Evolutionary conservation across 345 rosid genomes (phyloP).

Genomic region (Ceriops decandra): DNA sequence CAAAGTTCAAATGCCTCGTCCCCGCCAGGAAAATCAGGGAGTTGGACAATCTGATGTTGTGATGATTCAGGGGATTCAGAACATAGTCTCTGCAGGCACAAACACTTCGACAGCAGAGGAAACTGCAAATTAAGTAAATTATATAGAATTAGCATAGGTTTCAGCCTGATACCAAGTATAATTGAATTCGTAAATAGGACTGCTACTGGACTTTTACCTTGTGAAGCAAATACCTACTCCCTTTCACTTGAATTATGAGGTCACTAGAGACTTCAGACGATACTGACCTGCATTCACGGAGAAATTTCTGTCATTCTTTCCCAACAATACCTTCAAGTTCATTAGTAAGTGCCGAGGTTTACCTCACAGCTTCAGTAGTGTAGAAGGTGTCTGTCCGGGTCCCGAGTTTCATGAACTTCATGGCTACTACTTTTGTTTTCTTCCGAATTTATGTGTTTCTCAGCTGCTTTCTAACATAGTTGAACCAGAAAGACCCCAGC

Average conservation of each 20-base stretch:
- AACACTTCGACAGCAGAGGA: conserved; percentile 90
- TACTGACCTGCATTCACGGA: conserved; percentile 58
- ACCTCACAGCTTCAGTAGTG: conserved; percentile 84
- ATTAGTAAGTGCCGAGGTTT: background rate
- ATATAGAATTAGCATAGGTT: background rate
- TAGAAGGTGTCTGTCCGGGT: conserved; percentile 92
- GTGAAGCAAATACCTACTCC: conserved; percentile 82
- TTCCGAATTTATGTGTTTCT: conserved; percentile 21
- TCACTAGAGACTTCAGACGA: conserved; percentile 97
- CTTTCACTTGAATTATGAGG: conserved; percentile 70
- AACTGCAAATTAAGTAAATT: conserved; percentile 44
- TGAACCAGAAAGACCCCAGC: conserved; percentile 16
- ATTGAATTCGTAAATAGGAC: background rate
- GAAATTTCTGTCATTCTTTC: conserved; percentile 6
- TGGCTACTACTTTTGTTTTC: conserved; percentile 30
- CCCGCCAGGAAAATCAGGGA: conserved; percentile 91
- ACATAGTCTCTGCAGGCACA: conserved; percentile 65
- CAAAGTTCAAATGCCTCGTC: conserved; percentile 88
- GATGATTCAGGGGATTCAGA: conserved; percentile 71
- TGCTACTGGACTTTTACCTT: conserved; percentile 46
- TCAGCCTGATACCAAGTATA: background rate
- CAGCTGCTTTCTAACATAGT: conserved; percentile 12
- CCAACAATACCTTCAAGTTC: background rate
- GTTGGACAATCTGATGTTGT: conserved; percentile 56
- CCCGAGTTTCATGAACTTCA: conserved; percentile 99